These are phyloP conservation scores for Phaeosphaeriaceae sp. DNA, from an alignment of 2,329 filamentous ascomycete genomes.

Conservation along the genomic window DNA sequence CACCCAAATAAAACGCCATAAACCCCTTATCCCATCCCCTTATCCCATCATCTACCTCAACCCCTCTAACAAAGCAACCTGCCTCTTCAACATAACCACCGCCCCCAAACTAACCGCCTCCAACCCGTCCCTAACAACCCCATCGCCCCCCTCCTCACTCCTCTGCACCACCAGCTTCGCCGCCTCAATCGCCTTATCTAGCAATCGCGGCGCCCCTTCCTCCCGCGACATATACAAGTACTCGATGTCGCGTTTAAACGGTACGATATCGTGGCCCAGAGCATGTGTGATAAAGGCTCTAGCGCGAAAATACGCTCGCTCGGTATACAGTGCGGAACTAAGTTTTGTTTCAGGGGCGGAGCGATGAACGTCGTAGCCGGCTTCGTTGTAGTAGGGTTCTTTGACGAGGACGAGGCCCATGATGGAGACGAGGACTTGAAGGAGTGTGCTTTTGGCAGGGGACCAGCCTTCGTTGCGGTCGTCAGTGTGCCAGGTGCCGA, in stretches of 20 bases:
- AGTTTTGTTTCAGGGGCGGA: conserved; percentile 54
- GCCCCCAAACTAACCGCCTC: conserved; percentile 57
- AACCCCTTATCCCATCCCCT: too few species aligned
- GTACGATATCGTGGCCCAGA: conserved; percentile 50
- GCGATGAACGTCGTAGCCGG: conserved; percentile 63
- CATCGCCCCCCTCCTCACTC: conserved; percentile 39
- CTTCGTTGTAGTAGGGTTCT: conserved; percentile 69
- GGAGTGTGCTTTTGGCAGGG: conserved; percentile 58
- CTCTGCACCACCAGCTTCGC: conserved; percentile 51
- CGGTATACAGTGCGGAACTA: conserved; percentile 59
- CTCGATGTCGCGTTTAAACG: conserved; percentile 58
- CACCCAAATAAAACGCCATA: too few species aligned
- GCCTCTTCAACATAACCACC: conserved; percentile 50
- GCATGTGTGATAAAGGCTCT: conserved; percentile 59
- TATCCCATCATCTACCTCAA: conserved; percentile 7
- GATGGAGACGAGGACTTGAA: conserved; percentile 64
- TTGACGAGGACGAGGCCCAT: conserved; percentile 64
- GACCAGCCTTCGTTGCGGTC: conserved; percentile 62
- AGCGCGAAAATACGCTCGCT: conserved; percentile 61
- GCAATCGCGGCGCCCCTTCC: conserved; percentile 47
- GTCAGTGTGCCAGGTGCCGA: conserved; percentile 65
- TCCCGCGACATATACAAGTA: conserved; percentile 60
- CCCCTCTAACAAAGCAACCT: conserved; percentile 48
- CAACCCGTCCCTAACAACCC: conserved; percentile 52
- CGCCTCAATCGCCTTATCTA: conserved; percentile 53